Base-by-base conservation (phyloP, 2,329 filamentous ascomycete genomes). In the Pseudogymnoascus sp. region DNA sequence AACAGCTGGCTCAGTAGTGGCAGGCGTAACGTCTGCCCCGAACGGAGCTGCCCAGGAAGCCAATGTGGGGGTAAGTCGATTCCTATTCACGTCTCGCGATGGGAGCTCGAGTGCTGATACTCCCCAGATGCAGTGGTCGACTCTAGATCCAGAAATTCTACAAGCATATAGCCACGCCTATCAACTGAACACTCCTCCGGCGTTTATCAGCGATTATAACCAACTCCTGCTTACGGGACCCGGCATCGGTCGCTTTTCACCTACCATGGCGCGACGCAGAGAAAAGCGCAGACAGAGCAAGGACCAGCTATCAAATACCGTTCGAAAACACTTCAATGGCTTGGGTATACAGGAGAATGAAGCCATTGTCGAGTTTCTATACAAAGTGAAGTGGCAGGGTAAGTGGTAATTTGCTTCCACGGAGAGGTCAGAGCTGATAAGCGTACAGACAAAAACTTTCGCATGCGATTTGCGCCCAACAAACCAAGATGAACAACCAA, bases 261-360 rank as follows among this genome's bases (percentile, higher is more conserved):
- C 90, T 5, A 92, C 89, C 23, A 91, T 92, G 85, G 84, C 86
- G 47, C 79, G 87, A 64, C 82, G 80, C 68, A 84, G 83, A 67
- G 79, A 84, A 56, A 80, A 85, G 70, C 78, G 86, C 61, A 81
- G 88, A 62, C 86, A 92, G 72, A 84, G 82, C 70, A 89, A 89
- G 72, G 86, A 91, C 38, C 83, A 89, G 67, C 78, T 95, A 62
- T 88, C 88, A 7, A 80, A 85, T 67, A 81, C 84, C 1, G 88
- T 92, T 59, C 82, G 90, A 67, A 92, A 91, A 73, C 89, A 94
- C 75, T 94, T 94, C 77, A 94, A 94, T 72, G 85, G 84, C 35
- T 80, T 90, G 67, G 88, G 88, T 14, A 84, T 93, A 42, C 87
- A 86, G 67, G 91, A 95, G 77, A 91, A 87, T 72, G 90, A 94